phyloP scores from a whole-genome alignment of 2,329 filamentous ascomycete species.

The Fusarium ambrosium region DNA sequence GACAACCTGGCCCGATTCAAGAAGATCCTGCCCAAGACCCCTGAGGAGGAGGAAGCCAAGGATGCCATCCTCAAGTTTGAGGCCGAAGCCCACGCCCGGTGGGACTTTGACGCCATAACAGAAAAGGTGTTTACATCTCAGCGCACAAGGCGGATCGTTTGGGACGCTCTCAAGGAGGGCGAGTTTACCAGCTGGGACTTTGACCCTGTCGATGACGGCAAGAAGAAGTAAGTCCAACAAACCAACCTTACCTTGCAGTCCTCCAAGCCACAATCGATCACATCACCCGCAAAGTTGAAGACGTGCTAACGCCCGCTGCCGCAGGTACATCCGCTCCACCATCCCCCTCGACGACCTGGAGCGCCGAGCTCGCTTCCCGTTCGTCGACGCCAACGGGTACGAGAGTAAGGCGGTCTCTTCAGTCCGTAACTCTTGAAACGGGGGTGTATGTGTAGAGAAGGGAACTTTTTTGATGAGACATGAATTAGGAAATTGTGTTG shows the following conservation, averaged over 20 bases:
- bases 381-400: conserved; percentile 68
- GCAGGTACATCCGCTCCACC: conserved; percentile 86
- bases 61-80: conserved; percentile 75
- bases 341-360: conserved; percentile 86
- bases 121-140: conserved; percentile 81
- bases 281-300: conserved; percentile 42
- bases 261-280: conserved; percentile 46
- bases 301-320: conserved; percentile 44
- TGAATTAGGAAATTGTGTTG: conserved; percentile 5
- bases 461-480: conserved; percentile 11
- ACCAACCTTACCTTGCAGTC: conserved; percentile 26
- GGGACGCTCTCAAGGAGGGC: conserved; percentile 83
- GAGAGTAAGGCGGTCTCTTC: conserved; percentile 59
- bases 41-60: conserved; percentile 61
- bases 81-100: conserved; percentile 78
- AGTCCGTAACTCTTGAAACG: conserved; percentile 45
- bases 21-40: conserved; percentile 55
- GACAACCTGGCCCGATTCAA: conserved; percentile 73
- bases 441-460: not conserved
- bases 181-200: conserved; percentile 88
- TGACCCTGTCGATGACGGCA: conserved; percentile 79
- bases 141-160: conserved; percentile 82
- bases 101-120: conserved; percentile 86
- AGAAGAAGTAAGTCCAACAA: conserved; percentile 67
- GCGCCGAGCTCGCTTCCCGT: conserved; percentile 79